A percentile compares a stretch with the other conserved stretches of the same genome.
Evolutionary conservation across 257 asterid genomes (phyloP).

Genomic region (Thymus mandschuricus): DNA sequence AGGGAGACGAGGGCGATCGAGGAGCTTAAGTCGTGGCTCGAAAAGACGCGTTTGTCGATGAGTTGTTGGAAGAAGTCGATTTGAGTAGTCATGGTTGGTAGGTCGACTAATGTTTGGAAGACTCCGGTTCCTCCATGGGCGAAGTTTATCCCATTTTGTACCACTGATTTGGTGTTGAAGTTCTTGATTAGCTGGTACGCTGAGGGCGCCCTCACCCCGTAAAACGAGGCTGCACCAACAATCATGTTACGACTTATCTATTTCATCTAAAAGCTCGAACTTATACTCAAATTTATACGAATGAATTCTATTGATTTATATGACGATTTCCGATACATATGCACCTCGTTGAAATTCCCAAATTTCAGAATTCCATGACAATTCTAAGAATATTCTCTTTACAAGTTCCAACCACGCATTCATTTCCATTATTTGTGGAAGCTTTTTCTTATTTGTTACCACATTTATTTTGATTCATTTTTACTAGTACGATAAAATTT

Average conservation of each 20-base stretch:
- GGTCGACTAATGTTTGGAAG: slow-evolving; percentile 51
- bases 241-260: background rate
- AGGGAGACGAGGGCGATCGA: slow-evolving; percentile 60
- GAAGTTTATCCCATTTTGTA: slow-evolving; percentile 54
- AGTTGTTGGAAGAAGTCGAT: slow-evolving; percentile 62
- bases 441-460: too few species aligned
- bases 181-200: slow-evolving; percentile 37
- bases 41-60: slow-evolving; percentile 40
- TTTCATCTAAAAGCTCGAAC: too few species aligned
- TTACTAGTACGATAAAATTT: background rate
- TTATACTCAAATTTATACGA: too few species aligned
- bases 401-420: background rate
- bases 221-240: slow-evolving; percentile 46
- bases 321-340: background rate
- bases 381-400: too few species aligned
- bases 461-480: background rate
- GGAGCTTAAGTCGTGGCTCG: slow-evolving; percentile 40
- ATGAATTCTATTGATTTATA: too few species aligned
- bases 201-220: slow-evolving; percentile 53
- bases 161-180: slow-evolving; percentile 6
- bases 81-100: slow-evolving; percentile 76
- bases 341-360: background rate
- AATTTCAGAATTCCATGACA: background rate
- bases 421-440: too few species aligned
- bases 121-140: slow-evolving; percentile 84